Percentiles rank a stretch among this genome's conserved stretches.
Evolutionary conservation across 495 filamentous ascomycete species (phyloP).

Genomic region (Cairneyella variabilis): DNA sequence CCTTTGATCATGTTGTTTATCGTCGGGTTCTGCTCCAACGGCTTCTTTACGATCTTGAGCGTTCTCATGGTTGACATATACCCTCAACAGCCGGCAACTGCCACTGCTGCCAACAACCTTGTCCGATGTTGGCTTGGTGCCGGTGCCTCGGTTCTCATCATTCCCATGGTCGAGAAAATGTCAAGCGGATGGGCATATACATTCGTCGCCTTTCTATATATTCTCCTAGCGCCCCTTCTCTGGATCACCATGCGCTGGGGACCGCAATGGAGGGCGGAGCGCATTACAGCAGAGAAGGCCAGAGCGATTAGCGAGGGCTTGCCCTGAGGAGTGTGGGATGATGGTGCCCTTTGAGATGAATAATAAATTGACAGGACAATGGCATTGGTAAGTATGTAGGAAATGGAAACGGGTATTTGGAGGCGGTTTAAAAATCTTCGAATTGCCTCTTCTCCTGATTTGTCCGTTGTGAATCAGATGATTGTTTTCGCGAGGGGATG

Average conservation of each 20-base stretch:
- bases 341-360: too few relatives aligned
- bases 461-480: too few relatives aligned
- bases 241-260: not conserved
- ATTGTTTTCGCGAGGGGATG: too few relatives aligned
- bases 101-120: slow-evolving; percentile 6
- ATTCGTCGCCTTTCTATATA: not conserved
- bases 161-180: not conserved
- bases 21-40: slow-evolving; percentile 43
- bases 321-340: too few relatives aligned
- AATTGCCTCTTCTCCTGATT: too few relatives aligned
- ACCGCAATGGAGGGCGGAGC: not conserved
- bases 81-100: not conserved
- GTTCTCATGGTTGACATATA: slow-evolving; percentile 49
- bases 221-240: not conserved
- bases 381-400: too few relatives aligned
- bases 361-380: too few relatives aligned
- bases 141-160: not conserved
- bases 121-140: slow-evolving; percentile 1
- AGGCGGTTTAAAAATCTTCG: too few relatives aligned
- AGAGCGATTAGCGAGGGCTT: too few relatives aligned
- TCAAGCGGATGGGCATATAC: slow-evolving; percentile 1
- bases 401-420: too few relatives aligned
- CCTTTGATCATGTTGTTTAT: slow-evolving; percentile 54
- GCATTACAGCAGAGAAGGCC: not conserved
- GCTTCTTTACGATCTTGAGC: slow-evolving; percentile 43